These are phyloP conservation scores for Lentinus brumalis DNA, from an alignment of 768 basidiomycete genomes.

Conservation along the genomic window DNA sequence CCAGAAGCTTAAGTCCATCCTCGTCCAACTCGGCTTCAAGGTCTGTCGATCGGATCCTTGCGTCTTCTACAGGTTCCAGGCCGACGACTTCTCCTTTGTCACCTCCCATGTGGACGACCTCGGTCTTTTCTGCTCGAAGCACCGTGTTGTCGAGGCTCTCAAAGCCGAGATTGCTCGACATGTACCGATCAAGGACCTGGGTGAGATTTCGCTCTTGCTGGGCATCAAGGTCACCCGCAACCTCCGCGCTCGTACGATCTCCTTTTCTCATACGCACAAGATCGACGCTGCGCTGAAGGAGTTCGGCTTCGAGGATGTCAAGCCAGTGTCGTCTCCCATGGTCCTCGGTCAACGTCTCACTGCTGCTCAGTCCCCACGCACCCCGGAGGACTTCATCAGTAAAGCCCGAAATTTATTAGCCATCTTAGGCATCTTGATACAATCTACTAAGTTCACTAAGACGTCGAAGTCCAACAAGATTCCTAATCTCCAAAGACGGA, in stretches of 20 bases:
- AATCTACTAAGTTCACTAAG: no score
- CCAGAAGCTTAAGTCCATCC: conserved; percentile 9
- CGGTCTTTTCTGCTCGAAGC: conserved; percentile 26
- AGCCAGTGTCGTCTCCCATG: conserved; percentile 34
- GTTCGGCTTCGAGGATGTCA: conserved; percentile 29
- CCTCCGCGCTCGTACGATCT: conserved; percentile 13
- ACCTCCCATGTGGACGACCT: conserved; percentile 39
- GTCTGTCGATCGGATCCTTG: conserved; percentile 16
- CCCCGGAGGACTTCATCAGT: background rate
- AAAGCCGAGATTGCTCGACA: conserved; percentile 26
- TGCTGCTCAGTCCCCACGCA: background rate
- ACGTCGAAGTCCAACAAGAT: no score
- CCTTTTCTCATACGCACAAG: conserved; percentile 31
- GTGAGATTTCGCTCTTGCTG: conserved; percentile 13
- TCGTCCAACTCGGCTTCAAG: conserved; percentile 3
- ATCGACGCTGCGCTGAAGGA: conserved; percentile 29
- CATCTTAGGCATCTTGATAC: no score
- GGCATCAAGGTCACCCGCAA: conserved; percentile 25
- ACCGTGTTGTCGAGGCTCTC: conserved; percentile 6
- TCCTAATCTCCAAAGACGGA: no score
- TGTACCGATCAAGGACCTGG: conserved; percentile 14
- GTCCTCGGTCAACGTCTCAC: conserved; percentile 27
- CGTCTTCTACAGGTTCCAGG: conserved; percentile 21
- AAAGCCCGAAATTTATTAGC: no score
- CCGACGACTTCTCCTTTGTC: conserved; percentile 17